These are phyloP conservation scores for Pseudevernia furfuracea DNA, from an alignment of 495 filamentous ascomycete genomes.

Conservation along the genomic window DNA sequence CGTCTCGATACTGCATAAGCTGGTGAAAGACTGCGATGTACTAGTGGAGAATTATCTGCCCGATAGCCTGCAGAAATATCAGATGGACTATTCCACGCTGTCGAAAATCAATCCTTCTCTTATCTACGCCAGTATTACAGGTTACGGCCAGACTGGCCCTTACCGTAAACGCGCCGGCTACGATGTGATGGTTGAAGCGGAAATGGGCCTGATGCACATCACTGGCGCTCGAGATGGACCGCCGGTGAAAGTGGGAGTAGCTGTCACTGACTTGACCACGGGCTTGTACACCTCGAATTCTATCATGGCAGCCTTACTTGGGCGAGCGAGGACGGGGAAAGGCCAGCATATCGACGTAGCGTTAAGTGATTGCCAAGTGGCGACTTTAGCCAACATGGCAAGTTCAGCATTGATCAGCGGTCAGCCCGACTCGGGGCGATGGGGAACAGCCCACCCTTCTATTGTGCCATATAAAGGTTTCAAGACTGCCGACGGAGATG, in stretches of 20 bases:
- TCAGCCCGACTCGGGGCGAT: slow-evolving; percentile 76
- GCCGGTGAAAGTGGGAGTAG: slow-evolving; percentile 94
- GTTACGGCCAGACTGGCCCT: slow-evolving; percentile 87
- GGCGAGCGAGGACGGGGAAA: slow-evolving; percentile 55
- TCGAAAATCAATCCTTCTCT: slow-evolving; percentile 67
- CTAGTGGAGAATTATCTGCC: slow-evolving; percentile 97
- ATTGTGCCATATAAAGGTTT: slow-evolving; percentile 94
- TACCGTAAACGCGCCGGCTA: slow-evolving; percentile 86
- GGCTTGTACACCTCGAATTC: slow-evolving; percentile 95
- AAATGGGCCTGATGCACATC: slow-evolving; percentile 98
- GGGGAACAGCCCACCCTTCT: slow-evolving; percentile 94
- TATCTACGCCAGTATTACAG: slow-evolving; percentile 64
- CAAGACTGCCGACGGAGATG: slow-evolving; percentile 84
- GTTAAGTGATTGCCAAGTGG: slow-evolving; percentile 89
- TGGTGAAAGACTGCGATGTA: slow-evolving; percentile 80
- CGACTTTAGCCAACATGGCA: slow-evolving; percentile 85
- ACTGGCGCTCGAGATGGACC: slow-evolving; percentile 80
- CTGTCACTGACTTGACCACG: slow-evolving; percentile 92
- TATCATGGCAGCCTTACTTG: slow-evolving; percentile 87
- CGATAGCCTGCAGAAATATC: slow-evolving; percentile 81
- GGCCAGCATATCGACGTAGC: slow-evolving; percentile 92
- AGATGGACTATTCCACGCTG: slow-evolving; percentile 75
- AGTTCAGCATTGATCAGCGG: slow-evolving; percentile 87
- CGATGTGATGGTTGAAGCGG: slow-evolving; percentile 98
- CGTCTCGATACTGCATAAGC: slow-evolving; percentile 74